Conservation (phyloP, 352 stramenopile genomes). For the Phytophthora europaea region DNA sequence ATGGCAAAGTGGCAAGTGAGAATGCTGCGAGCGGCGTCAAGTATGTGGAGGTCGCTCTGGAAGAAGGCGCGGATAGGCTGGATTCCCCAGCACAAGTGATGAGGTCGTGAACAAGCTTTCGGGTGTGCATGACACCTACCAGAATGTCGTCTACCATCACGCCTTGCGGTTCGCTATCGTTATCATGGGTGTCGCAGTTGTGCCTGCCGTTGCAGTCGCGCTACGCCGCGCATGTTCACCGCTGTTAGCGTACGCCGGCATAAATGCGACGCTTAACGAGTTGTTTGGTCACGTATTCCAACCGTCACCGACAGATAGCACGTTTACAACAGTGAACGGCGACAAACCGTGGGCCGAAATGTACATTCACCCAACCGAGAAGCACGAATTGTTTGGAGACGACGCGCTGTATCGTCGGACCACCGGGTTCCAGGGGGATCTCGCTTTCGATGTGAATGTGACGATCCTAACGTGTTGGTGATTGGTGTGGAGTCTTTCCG, state of each 20-base stretch:
- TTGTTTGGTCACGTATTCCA: constrained; percentile 25
- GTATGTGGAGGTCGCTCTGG: constrained; percentile 19
- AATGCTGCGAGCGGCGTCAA: constrained; percentile 1
- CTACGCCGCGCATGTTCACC: constrained; percentile 14
- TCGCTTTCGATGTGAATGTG: too few relatives aligned
- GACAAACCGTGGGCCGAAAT: constrained; percentile 14
- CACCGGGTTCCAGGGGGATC: constrained; percentile 48
- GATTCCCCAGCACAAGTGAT: not conserved
- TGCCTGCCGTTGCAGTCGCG: constrained; percentile 15
- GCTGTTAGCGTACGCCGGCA: constrained; percentile 11
- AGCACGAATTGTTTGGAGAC: constrained; percentile 17
- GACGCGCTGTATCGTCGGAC: constrained; percentile 27
- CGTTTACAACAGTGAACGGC: constrained; percentile 19
- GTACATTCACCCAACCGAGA: constrained; percentile 25
- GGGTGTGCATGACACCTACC: not conserved
- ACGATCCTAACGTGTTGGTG: too few relatives aligned
- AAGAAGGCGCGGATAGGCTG: constrained; percentile 8
- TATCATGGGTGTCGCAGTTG: constrained; percentile 2
- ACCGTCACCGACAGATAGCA: constrained; percentile 11
- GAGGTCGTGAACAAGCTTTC: not conserved
- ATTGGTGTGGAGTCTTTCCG: constrained; percentile 66
- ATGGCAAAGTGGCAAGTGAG: not conserved
- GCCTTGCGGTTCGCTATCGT: not conserved
- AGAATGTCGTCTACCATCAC: not conserved
- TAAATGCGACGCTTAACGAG: constrained; percentile 29